Evolutionary conservation across 148 eudicot species (phyloP).

Genomic region (Gaultheria prostrata): DNA sequence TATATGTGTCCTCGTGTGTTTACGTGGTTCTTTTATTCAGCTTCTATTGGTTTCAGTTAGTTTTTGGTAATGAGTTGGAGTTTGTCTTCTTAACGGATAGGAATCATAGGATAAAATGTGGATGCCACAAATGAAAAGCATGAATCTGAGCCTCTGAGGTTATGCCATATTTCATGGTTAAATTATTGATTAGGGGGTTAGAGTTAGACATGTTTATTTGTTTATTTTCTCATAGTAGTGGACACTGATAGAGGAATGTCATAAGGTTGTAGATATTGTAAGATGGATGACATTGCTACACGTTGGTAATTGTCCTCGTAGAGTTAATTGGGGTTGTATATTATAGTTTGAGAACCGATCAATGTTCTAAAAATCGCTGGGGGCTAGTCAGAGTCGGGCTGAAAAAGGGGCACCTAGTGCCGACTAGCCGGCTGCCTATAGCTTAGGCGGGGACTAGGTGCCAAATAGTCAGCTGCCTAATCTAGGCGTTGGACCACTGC

Average conservation of each 20-base stretch:
- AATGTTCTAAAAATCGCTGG: background rate
- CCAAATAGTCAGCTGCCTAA: no score
- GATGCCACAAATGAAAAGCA: background rate
- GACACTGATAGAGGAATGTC: background rate
- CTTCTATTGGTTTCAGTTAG: background rate
- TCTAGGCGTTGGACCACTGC: no score
- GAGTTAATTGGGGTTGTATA: background rate
- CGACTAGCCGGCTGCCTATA: no score
- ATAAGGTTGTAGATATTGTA: background rate
- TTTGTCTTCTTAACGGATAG: background rate
- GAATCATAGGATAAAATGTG: background rate
- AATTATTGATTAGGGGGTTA: background rate
- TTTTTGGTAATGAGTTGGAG: background rate
- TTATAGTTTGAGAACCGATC: background rate
- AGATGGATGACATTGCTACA: background rate
- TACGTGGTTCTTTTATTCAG: background rate
- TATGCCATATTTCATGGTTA: background rate
- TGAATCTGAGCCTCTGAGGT: constrained; percentile 1
- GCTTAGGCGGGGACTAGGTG: no score
- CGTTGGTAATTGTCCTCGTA: background rate
- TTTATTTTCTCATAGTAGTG: background rate
- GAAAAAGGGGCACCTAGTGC: no score
- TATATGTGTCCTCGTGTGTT: background rate
- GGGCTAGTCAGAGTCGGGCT: no score
- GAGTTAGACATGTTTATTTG: constrained; percentile 8